Base-by-base conservation (phyloP, 176 grass and related monocot species). In the Eleusine coracana region DNA sequence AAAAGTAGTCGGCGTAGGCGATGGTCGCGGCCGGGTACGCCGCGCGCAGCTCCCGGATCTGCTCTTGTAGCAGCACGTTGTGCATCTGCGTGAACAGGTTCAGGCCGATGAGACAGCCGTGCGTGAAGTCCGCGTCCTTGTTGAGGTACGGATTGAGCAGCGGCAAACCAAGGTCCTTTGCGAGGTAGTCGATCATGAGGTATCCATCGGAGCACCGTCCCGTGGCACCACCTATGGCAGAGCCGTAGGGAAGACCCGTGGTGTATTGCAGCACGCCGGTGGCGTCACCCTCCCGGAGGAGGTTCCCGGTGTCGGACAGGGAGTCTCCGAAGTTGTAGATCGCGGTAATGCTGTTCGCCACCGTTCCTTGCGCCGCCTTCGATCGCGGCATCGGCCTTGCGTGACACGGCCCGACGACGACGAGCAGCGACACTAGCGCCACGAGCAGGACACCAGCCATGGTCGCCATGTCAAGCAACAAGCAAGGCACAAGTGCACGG, bases 1-100 rank as follows among this genome's bases (percentile, higher is more conserved):
- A 21, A 65, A 94, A 94, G 86, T 94, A 94, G 69, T 97, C 89
- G 17, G 92, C 89, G n/a, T 92, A 94, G 66, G 91, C 83, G 51
- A 94, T 61, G 0, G 73, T 79, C 1, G 86, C 68, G 38, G 68
- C 15, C 29, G 89, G 86, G 75, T 89, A 74, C 6, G 70, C 70
- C 2, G 66, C 51, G 74, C 86, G 80, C 38, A 91, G 85, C 36
- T 85, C 80, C 5, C 37, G 70, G 0, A 89, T 38, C 6, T 75
- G 89, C 21, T 73, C 39, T 71, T 91, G 89, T 50, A 91, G 86
- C 40, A 82, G 76, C 40, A 78, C 71, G 66, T 91, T 94, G 67
- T 94, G 92, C 81, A 66, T 78, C n/a, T 83, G 50, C 1, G 92
- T 76, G 40, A 94, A 91, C 7, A 85, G 52, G 74, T 94, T 94